Evolutionary conservation across 192 early-diverging fungal genomes (phyloP), one percentile per base, ranked within the genome.

Genomic region (Gigaspora rosea): DNA sequence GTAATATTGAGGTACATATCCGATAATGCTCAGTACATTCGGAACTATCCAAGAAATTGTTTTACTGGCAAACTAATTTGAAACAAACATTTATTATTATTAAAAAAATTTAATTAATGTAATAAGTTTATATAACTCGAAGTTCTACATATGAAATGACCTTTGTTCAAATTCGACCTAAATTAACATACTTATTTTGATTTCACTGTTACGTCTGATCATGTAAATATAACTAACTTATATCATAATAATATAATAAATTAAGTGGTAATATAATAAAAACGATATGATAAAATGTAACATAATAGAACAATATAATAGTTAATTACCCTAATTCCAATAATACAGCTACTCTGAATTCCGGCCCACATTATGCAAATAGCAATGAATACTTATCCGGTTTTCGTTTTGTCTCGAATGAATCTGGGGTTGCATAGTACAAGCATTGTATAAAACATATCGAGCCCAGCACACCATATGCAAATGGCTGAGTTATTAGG

Each of bases 1-100:
- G 58, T 66, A 80, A 18, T 78, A 84, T 66, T 84, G 83, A 15
- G 83, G 83, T n/a, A 74, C 11, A 57, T 82, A 82, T 32, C 83
- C 83, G 27, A 71, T 8, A n/a, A 76, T 9, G 27, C 82, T 71
- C 7, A 80, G 35, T 9, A 78, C n/a, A 0, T 73, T 73, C 2
- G 83, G 79, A n/a, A 84, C 51, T 7, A 82, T 63, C n/a, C 81
- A 81, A 36, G 78, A 67, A 22, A 80, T 54, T 22, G 48, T 76
- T 52, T 16, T 13, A 49, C 78, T 57, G 6, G 82, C 73, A 8
- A 41, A 13, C 76, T 81, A 32, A 10, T 27, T 35, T 47, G 10
- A 20, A 1, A 49, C 5, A 6, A 49, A 46, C 49, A 18, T 36
- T 48, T 27, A 27, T 27, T 27, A 27, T 27, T 27, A 27, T 27